Evolutionary conservation across 1,139 yeast genomes (phyloP).

Genomic region (Candida anutae): DNA sequence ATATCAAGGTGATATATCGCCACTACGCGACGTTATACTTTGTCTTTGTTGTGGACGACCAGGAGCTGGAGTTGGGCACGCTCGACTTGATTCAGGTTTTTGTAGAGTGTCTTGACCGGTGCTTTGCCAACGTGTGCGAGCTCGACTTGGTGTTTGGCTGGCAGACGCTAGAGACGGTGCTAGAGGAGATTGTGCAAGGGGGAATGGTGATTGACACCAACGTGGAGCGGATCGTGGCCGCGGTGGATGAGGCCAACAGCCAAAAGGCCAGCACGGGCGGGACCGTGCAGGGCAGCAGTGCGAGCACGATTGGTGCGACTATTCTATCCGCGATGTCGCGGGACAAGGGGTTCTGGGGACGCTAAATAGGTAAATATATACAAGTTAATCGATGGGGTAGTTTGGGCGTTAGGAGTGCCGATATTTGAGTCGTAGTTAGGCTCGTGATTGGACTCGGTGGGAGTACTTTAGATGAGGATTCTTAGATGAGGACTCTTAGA

Average conservation of each 20-base stretch:
- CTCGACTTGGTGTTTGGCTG: conserved; percentile 93
- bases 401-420: too few relatives aligned
- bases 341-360: conserved; percentile 40
- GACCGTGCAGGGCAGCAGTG: conserved; percentile 3
- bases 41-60: conserved; percentile 92
- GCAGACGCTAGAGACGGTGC: conserved; percentile 89
- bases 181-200: conserved; percentile 91
- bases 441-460: too few relatives aligned
- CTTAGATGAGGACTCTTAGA: too few relatives aligned
- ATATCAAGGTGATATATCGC: conserved; percentile 83
- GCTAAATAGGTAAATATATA: too few relatives aligned
- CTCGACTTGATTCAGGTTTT: conserved; percentile 92
- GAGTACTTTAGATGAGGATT: too few relatives aligned
- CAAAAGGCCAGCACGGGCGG: conserved; percentile 16
- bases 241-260: conserved; percentile 56
- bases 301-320: conserved; percentile 13
- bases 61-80: conserved; percentile 90
- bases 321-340: conserved; percentile 39
- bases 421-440: too few relatives aligned
- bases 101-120: conserved; percentile 88
- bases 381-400: too few relatives aligned
- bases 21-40: conserved; percentile 93
- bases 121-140: conserved; percentile 93
- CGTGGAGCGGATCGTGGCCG: conserved; percentile 73
- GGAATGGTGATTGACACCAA: conserved; percentile 99